These are phyloP conservation scores for Globisporangium mamillatum DNA, from an alignment of 352 stramenopile genomes.

Conservation along the genomic window DNA sequence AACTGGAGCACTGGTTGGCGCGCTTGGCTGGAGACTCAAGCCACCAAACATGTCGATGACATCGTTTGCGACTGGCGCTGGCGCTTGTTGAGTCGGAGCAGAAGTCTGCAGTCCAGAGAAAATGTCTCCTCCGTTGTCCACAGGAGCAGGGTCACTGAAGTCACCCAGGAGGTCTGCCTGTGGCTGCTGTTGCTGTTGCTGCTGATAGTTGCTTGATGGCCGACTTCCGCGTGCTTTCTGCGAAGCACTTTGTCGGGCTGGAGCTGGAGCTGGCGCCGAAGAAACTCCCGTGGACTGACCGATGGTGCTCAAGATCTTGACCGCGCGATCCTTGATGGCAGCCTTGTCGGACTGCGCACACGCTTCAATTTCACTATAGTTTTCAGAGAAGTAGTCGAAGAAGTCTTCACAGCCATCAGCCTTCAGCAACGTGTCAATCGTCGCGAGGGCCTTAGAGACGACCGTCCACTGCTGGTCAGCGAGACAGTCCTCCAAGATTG, in stretches of 20 bases:
- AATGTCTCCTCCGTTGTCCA: conserved; percentile 30
- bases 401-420: conserved; percentile 81
- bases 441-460: conserved; percentile 92
- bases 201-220: conserved; percentile 24
- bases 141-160: conserved; percentile 51
- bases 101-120: conserved; percentile 66
- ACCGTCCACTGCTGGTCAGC: conserved; percentile 89
- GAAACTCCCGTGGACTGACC: conserved; percentile 40
- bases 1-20: conserved; percentile 20
- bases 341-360: conserved; percentile 75
- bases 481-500: conserved; percentile 92
- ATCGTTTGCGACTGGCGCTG: conserved; percentile 29
- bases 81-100: conserved; percentile 27
- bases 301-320: conserved; percentile 69
- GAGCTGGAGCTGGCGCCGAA: conserved; percentile 20
- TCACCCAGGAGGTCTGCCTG: conserved; percentile 70
- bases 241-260: conserved; percentile 7
- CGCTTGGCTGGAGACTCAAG: conserved; percentile 53
- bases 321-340: conserved; percentile 67
- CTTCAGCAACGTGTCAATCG: conserved; percentile 89
- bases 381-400: conserved; percentile 83
- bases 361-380: conserved; percentile 69
- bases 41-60: conserved; percentile 78
- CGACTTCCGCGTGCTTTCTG: conserved; percentile 16
- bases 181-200: conserved; percentile 27